These are phyloP conservation scores for Xylaria sp. DNA, from an alignment of 495 filamentous ascomycete genomes.

Conservation along the genomic window DNA sequence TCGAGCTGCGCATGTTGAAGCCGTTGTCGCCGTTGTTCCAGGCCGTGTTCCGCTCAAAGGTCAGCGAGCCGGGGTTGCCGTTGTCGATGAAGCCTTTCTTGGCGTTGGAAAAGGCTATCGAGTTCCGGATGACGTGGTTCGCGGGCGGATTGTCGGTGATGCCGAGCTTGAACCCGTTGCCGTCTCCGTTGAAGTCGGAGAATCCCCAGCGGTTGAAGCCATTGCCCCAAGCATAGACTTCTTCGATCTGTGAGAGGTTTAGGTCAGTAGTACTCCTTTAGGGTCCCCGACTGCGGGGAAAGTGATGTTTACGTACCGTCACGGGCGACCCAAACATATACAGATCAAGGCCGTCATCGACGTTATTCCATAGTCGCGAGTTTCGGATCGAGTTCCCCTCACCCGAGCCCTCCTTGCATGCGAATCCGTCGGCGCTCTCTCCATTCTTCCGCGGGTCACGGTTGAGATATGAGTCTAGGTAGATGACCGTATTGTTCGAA, in stretches of 20 bases:
- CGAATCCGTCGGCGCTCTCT: conserved; percentile 41
- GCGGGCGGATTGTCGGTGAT: conserved; percentile 34
- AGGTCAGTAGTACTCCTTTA: background rate
- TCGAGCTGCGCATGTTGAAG: conserved; percentile 35
- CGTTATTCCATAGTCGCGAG: conserved; percentile 41
- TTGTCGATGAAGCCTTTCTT: conserved; percentile 42
- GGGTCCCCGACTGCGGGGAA: background rate
- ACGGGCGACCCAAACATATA: conserved; percentile 41
- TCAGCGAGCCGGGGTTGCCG: conserved; percentile 34
- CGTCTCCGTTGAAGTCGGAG: conserved; percentile 37
- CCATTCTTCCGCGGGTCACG: conserved; percentile 44
- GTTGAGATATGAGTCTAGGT: conserved; percentile 41
- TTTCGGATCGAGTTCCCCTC: conserved; percentile 37
- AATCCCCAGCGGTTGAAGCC: conserved; percentile 45
- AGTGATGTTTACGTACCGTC: background rate
- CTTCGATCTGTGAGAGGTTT: conserved; percentile 28
- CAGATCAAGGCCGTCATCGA: conserved; percentile 43
- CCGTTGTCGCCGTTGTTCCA: conserved; percentile 40
- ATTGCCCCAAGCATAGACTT: conserved; percentile 43
- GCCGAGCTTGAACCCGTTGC: conserved; percentile 45
- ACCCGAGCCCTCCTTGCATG: conserved; percentile 38
- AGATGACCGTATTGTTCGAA: conserved; percentile 37
- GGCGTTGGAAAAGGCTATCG: conserved; percentile 39
- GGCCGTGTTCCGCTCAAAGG: conserved; percentile 37
- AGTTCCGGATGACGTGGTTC: conserved; percentile 41